Evolutionary conservation across 1,284 basidiomycete species (phyloP).

Genomic region (Leccinum insigne): DNA sequence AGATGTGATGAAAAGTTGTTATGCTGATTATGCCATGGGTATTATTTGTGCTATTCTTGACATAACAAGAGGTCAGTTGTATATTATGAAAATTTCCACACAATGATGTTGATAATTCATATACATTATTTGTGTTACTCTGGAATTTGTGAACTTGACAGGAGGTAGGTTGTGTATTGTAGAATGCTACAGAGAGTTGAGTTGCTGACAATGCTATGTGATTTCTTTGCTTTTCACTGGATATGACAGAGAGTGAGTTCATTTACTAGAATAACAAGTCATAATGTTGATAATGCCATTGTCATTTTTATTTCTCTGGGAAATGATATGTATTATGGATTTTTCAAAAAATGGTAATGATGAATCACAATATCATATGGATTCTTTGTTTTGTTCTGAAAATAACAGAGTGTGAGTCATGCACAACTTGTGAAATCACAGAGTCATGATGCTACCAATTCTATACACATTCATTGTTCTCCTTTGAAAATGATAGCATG

Average conservation of each 20-base stretch:
- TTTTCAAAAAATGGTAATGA: too few species aligned
- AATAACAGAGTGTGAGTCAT: too few species aligned
- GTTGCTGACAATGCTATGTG: neutral
- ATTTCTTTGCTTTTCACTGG: accelerated
- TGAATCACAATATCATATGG: accelerated
- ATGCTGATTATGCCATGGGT: neutral
- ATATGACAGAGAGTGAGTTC: neutral
- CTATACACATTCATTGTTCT: too few species aligned
- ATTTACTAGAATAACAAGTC: neutral
- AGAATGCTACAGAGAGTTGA: neutral
- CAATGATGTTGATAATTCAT: neutral
- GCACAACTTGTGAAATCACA: too few species aligned
- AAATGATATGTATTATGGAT: too few species aligned
- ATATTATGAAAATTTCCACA: neutral
- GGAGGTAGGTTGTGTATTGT: neutral
- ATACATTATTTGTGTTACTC: too few species aligned
- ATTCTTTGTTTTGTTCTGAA: too few species aligned
- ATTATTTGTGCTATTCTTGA: neutral
- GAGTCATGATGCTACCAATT: too few species aligned
- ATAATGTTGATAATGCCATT: too few species aligned
- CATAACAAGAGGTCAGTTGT: neutral
- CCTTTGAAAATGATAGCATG: too few species aligned
- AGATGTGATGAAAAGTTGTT: accelerated
- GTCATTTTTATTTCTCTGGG: too few species aligned
- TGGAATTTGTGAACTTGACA: neutral